Percentiles rank a stretch among this genome's conserved stretches.
These are phyloP conservation scores for Boletus pseudopeckii DNA, from an alignment of 768 basidiomycete species.

Conservation along the genomic window DNA sequence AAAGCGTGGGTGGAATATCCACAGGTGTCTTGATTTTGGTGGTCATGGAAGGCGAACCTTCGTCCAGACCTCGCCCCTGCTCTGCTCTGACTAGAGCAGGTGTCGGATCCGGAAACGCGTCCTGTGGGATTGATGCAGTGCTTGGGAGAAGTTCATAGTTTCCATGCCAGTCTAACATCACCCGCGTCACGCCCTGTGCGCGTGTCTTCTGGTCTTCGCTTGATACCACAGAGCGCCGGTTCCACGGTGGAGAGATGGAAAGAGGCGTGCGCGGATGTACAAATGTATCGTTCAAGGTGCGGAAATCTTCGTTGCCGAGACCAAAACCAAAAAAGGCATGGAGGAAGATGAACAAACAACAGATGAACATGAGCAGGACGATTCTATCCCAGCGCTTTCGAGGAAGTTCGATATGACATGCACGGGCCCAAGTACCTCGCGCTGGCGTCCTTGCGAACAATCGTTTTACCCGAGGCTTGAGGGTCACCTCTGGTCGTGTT, in stretches of 20 bases:
- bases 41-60: background rate
- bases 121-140: constrained; percentile 12
- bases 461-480: background rate
- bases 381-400: constrained; percentile 19
- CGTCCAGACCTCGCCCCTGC: background rate
- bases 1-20: background rate
- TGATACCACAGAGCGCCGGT: background rate
- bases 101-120: constrained; percentile 25
- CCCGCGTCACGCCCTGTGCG: background rate
- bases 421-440: background rate
- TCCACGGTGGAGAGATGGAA: background rate
- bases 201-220: background rate
- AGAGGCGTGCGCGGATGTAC: background rate
- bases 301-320: background rate
- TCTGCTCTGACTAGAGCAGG: background rate
- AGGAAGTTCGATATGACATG: constrained; percentile 2
- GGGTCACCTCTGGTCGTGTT: background rate
- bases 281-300: background rate
- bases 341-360: constrained; percentile 24
- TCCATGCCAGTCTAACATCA: constrained; percentile 19
- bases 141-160: constrained; percentile 17
- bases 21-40: background rate
- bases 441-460: background rate
- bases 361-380: constrained; percentile 24
- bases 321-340: constrained; percentile 26